Evolutionary conservation across 768 basidiomycete species (phyloP), one percentile per base, ranked within the genome.

Genomic region (Russula virescens): DNA sequence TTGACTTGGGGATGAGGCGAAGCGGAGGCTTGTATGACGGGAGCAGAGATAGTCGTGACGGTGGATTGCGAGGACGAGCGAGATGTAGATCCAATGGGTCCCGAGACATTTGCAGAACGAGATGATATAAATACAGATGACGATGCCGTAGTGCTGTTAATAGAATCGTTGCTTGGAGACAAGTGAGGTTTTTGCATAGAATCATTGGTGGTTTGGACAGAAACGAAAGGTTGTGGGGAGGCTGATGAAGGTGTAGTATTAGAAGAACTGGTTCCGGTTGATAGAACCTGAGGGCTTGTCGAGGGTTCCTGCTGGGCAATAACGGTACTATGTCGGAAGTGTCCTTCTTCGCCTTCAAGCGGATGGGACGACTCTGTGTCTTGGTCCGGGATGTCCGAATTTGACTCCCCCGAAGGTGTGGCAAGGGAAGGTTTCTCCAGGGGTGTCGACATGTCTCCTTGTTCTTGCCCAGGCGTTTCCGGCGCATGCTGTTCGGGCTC

Each of bases 401-500:
- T 62, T 25, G 14, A 35, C 5, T 45, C 55, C 34, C 18, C 31
- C 5, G 54, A 49, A 23, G 34, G 34, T 40, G 11, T 56, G 55
- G 23, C 31, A 31, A 13, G 47, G 47, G 49, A 19, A 21, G 13
- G 46, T 21, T 13, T 50, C 1, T 55, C 46, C 9, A 45, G 42
- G 9, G n/a, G 21, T 3, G 31, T 49, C 4, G 54, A 21, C 13
- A 10, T 25, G 34, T 50, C 48, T 25, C 53, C 31, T 10, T 25
- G n/a, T 21, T 47, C 23, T 3, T 34, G 45, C 35, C 9, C 47
- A 38, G 64, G 55, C 10, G 28, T 14, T 5, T 69, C 66, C 0
- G 58, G 67, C 1, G 70, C 64, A 34, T 65, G 42, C 7, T 69
- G 67, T 31, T 31, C 31, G 2, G 69, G 62, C 50, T 70, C 71